These are phyloP conservation scores for Candida manassasensis DNA, from an alignment of 805 yeast species.

Conservation along the genomic window DNA sequence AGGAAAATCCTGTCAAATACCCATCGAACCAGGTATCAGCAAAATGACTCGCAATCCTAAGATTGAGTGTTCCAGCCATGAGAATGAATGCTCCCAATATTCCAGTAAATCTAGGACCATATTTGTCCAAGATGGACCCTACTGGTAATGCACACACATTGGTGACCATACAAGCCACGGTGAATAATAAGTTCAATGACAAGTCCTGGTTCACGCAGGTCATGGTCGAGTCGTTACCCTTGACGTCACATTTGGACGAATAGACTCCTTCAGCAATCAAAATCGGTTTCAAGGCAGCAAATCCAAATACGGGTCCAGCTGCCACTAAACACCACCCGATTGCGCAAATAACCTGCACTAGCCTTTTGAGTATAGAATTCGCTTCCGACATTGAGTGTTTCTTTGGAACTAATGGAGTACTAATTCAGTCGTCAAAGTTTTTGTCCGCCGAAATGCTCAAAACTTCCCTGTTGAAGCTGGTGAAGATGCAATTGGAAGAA, in stretches of 20 bases:
- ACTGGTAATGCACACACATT: constrained; percentile 80
- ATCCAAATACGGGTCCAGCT: constrained; percentile 93
- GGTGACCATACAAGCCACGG: constrained; percentile 81
- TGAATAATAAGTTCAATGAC: constrained; percentile 75
- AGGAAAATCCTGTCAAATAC: constrained; percentile 67
- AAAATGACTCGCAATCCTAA: constrained; percentile 37
- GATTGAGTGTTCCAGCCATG: constrained; percentile 47
- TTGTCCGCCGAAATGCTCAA: too few species aligned
- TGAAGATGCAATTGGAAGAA: too few species aligned
- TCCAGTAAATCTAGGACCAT: constrained; percentile 80
- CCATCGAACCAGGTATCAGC: constrained; percentile 42
- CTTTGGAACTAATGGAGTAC: too few species aligned
- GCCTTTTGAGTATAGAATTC: constrained; percentile 22
- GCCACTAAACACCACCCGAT: constrained; percentile 83
- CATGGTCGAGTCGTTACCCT: constrained; percentile 3
- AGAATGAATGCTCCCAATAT: constrained; percentile 63
- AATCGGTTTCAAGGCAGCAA: constrained; percentile 89
- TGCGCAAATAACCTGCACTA: constrained; percentile 66
- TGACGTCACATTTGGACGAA: constrained; percentile 48
- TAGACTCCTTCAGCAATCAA: constrained; percentile 76
- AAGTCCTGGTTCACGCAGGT: constrained; percentile 76
- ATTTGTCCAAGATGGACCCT: constrained; percentile 70
- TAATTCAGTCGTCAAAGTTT: too few species aligned
- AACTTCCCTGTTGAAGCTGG: too few species aligned
- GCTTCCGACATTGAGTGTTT: constrained; percentile 2